These are phyloP conservation scores for Monosporascus sp. DNA, from an alignment of 2,329 filamentous ascomycete genomes.

Conservation along the genomic window DNA sequence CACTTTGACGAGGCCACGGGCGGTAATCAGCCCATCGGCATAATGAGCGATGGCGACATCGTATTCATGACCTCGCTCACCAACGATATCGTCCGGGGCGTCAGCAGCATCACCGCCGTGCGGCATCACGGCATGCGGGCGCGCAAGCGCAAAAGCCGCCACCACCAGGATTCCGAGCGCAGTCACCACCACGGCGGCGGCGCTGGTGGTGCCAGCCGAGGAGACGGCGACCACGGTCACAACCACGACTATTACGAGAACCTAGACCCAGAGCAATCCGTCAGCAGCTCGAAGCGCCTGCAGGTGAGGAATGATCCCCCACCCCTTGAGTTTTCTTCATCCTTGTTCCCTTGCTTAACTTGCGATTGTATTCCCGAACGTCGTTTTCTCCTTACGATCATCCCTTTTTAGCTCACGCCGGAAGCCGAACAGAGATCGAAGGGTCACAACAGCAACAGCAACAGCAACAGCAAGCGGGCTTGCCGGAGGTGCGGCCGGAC, in stretches of 20 bases:
- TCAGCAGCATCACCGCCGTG: constrained; percentile 8
- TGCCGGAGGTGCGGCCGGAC: constrained; percentile 9
- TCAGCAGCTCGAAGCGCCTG: neutral
- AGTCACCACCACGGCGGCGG: neutral
- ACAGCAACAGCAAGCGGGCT: neutral
- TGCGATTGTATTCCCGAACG: too few species aligned
- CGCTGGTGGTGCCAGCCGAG: too few species aligned
- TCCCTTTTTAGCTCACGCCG: too few species aligned
- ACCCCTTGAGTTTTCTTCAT: too few species aligned
- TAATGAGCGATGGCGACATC: constrained; percentile 12
- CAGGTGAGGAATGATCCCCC: neutral
- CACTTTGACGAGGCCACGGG: constrained; percentile 1
- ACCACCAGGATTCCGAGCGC: neutral
- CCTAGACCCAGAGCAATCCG: neutral
- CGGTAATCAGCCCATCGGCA: constrained; percentile 2
- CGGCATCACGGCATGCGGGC: constrained; percentile 8
- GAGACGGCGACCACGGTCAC: neutral
- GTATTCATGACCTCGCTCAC: constrained; percentile 14
- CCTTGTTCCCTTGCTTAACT: too few species aligned
- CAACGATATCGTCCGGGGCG: constrained; percentile 9
- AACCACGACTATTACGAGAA: neutral
- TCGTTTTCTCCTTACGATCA: too few species aligned
- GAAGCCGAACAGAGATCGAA: neutral
- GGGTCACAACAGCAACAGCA: neutral
- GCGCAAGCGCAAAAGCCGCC: constrained; percentile 3